Conservation (phyloP, 768 basidiomycete species). For the Tricholoma matsutake region DNA sequence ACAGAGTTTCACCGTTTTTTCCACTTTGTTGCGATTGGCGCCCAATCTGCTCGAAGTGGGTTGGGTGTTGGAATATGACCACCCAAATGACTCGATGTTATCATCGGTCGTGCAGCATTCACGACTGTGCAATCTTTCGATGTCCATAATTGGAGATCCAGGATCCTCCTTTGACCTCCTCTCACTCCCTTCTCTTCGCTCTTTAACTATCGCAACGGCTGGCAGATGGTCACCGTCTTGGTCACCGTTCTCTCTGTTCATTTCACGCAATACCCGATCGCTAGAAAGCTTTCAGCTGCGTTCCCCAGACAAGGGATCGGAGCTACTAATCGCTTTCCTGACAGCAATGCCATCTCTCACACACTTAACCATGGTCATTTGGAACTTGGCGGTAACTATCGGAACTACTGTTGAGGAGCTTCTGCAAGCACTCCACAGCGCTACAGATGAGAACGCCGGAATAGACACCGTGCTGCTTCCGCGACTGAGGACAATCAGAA, state of each 20-base stretch:
- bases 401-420: neutral
- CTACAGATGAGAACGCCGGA: neutral
- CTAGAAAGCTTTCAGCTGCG: neutral
- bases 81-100: no score
- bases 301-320: neutral
- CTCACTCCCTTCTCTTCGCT: neutral
- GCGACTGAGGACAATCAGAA: neutral
- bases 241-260: neutral
- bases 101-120: neutral
- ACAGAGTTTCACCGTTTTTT: neutral
- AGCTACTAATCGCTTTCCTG: neutral
- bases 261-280: neutral
- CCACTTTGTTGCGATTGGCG: neutral
- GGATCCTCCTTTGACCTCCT: neutral
- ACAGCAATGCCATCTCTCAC: neutral
- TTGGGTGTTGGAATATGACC: no score
- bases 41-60: neutral
- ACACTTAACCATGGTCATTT: neutral
- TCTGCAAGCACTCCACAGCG: neutral
- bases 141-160: neutral
- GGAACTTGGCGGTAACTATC: no score
- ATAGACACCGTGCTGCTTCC: neutral
- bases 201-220: neutral
- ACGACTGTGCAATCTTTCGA: neutral
- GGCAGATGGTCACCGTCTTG: no score